Evolutionary conservation across 495 filamentous ascomycete genomes (phyloP).

Genomic region (Aspergillus mulundensis): DNA sequence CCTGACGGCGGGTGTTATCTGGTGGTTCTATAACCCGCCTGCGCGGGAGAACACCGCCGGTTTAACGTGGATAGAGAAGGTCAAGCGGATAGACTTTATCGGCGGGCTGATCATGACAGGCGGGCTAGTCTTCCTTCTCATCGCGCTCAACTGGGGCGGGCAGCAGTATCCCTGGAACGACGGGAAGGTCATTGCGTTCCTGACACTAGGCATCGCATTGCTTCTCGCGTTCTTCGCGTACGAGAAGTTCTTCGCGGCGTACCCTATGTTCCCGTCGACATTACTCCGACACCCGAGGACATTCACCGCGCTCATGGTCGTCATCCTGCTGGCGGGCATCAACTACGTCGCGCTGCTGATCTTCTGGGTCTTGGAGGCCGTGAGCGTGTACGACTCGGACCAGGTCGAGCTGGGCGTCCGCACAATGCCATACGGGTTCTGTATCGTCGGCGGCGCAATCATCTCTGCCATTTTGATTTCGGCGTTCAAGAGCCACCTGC

Average conservation of each 20-base stretch:
- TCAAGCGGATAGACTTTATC: background rate
- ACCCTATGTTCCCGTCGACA: slow-evolving; percentile 3
- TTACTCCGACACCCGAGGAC: background rate
- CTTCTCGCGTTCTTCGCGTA: background rate
- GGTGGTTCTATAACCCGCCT: background rate
- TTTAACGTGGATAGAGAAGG: background rate
- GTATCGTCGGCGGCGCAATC: slow-evolving; percentile 1
- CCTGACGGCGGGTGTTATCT: background rate
- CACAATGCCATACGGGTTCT: slow-evolving; percentile 1
- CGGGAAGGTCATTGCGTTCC: background rate
- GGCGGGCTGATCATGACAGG: background rate
- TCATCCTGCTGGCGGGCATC: slow-evolving; percentile 1
- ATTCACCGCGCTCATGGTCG: slow-evolving; percentile 2
- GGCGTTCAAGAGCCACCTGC: background rate
- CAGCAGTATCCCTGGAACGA: slow-evolving; percentile 1
- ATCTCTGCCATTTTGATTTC: slow-evolving; percentile 2
- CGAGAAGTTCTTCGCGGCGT: background rate
- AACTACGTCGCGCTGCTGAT: slow-evolving; percentile 2
- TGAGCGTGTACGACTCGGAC: background rate
- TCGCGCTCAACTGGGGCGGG: background rate
- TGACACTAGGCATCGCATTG: background rate
- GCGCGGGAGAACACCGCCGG: background rate
- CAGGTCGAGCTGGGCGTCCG: background rate
- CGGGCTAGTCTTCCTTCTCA: background rate
- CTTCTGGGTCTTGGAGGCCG: background rate